A percentile compares a stretch with the other conserved stretches of the same genome.
Evolutionary conservation across 2,329 filamentous ascomycete species (phyloP).

Genomic region (Fusarium avenaceum): DNA sequence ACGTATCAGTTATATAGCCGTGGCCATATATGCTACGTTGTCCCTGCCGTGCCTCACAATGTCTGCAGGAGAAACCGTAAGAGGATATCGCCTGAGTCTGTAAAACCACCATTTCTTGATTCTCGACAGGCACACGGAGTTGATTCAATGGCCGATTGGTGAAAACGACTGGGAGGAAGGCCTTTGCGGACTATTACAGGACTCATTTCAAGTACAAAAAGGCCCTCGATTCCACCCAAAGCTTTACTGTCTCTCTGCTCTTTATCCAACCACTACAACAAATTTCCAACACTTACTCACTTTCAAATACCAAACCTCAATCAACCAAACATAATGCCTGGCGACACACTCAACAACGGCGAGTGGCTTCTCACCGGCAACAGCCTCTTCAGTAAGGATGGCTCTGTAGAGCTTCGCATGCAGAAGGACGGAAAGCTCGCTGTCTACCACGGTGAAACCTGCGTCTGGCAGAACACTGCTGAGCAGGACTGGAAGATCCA

Average conservation of each 20-base stretch:
- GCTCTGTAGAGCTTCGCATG: constrained; percentile 25
- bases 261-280: not conserved
- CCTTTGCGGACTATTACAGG: not conserved
- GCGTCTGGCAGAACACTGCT: constrained; percentile 20
- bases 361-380: constrained; percentile 21
- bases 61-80: not conserved
- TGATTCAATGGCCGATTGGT: not conserved
- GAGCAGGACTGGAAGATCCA: constrained; percentile 10
- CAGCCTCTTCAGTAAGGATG: constrained; percentile 19
- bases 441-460: constrained; percentile 7
- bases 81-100: not conserved
- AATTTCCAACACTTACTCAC: not conserved
- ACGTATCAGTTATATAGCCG: not conserved
- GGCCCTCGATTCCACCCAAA: not conserved
- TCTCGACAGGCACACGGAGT: not conserved
- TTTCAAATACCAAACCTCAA: not conserved
- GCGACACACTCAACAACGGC: constrained; percentile 5
- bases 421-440: constrained; percentile 28
- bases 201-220: not conserved
- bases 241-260: not conserved
- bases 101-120: not conserved
- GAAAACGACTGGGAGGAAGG: not conserved
- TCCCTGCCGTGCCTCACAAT: not conserved
- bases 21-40: not conserved
- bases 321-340: not conserved